Evolutionary conservation across 345 rosid species (phyloP).

Genomic region (Lagerstroemia speciosa): DNA sequence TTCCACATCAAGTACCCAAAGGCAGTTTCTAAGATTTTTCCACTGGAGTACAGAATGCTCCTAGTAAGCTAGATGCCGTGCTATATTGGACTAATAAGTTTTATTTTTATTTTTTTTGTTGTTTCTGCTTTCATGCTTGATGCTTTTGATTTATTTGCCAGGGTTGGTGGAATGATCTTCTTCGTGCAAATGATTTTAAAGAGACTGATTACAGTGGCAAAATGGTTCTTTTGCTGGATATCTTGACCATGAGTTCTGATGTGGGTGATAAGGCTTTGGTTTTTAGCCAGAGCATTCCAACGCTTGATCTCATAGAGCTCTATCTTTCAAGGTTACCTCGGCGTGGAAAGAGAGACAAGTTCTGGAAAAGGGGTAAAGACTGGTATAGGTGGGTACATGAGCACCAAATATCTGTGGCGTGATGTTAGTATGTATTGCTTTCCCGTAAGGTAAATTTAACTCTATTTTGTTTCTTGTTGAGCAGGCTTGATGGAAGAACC

Average conservation of each 20-base stretch:
- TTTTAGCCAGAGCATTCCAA: slow-evolving; percentile 98
- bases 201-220: slow-evolving; percentile 78
- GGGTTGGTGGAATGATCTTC: slow-evolving; percentile 99
- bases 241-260: slow-evolving; percentile 62
- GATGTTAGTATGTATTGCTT: neutral
- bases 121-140: neutral
- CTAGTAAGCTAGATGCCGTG: neutral
- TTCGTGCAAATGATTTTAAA: slow-evolving; percentile 59
- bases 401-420: neutral
- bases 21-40: neutral
- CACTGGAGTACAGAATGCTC: neutral
- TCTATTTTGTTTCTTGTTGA: neutral
- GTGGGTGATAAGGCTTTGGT: slow-evolving; percentile 86
- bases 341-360: slow-evolving; percentile 60
- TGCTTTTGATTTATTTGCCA: slow-evolving; percentile 17
- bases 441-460: neutral
- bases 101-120: too few relatives aligned
- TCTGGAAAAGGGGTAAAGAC: slow-evolving; percentile 93
- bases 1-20: neutral
- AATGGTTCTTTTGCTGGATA: slow-evolving; percentile 94
- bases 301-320: slow-evolving; percentile 91
- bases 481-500: slow-evolving; percentile 94
- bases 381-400: slow-evolving; percentile 80
- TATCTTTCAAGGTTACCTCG: slow-evolving; percentile 80
- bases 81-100: neutral